phyloP scores from a whole-genome alignment of 495 filamentous ascomycete species.

The Penicillium odoratum region DNA sequence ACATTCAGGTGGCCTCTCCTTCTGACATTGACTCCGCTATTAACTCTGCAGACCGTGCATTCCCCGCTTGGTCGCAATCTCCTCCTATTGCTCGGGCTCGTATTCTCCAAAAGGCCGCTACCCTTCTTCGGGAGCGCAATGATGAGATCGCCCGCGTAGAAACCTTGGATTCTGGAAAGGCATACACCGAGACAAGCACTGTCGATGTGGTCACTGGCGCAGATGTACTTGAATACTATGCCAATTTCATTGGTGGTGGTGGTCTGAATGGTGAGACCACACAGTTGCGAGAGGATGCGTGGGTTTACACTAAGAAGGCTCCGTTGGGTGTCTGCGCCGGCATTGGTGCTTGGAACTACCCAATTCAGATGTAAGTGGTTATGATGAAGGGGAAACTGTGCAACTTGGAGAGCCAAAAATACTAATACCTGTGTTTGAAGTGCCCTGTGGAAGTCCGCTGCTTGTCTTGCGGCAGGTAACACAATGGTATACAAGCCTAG shows the following conservation, averaged over 20 bases:
- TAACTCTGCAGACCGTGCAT: conserved; percentile 59
- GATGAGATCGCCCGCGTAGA: conserved; percentile 69
- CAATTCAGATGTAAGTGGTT: conserved; percentile 67
- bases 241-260: conserved; percentile 67
- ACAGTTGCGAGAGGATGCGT: conserved; percentile 66
- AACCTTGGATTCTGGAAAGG: conserved; percentile 73
- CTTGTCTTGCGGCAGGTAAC: conserved; percentile 80
- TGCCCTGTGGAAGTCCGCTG: conserved; percentile 82
- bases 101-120: conserved; percentile 68
- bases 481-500: conserved; percentile 87
- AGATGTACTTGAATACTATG: conserved; percentile 77
- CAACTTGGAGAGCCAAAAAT: not conserved
- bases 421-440: conserved; percentile 24
- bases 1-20: conserved; percentile 61
- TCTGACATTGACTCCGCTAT: conserved; percentile 67
- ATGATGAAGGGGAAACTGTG: not conserved
- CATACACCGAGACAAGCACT: conserved; percentile 71
- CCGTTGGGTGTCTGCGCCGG: conserved; percentile 75
- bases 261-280: conserved; percentile 69
- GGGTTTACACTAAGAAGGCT: conserved; percentile 74
- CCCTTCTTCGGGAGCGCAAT: conserved; percentile 64
- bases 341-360: conserved; percentile 85
- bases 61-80: conserved; percentile 65
- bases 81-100: conserved; percentile 64
- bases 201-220: conserved; percentile 75